phyloP scores from a whole-genome alignment of 805 yeast species.

The Schizosaccharomyces cryophilus region DNA sequence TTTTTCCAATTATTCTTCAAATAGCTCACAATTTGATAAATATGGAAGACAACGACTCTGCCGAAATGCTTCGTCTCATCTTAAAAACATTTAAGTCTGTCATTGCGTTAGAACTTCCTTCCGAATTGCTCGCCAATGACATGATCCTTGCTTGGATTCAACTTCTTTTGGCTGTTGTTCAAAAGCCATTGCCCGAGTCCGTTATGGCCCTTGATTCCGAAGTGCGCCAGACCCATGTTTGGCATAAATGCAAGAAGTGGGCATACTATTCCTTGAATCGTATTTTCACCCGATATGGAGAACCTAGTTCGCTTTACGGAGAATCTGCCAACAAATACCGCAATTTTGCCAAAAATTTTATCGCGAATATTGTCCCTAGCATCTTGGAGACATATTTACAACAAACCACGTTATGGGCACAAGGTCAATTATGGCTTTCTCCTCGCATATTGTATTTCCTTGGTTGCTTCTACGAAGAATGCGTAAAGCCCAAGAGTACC shows the following conservation, averaged over 20 bases:
- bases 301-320: slow-evolving; percentile 7
- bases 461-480: slow-evolving; percentile 35
- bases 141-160: slow-evolving; percentile 43
- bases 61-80: slow-evolving; percentile 51
- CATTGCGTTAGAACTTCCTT: slow-evolving; percentile 40
- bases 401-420: slow-evolving; percentile 54
- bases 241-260: slow-evolving; percentile 74
- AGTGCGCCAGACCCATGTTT: slow-evolving; percentile 28
- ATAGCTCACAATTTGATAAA: slow-evolving; percentile 34
- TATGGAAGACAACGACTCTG: slow-evolving; percentile 22
- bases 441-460: background rate
- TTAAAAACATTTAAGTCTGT: slow-evolving; percentile 59
- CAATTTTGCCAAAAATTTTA: slow-evolving; percentile 33
- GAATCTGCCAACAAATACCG: slow-evolving; percentile 23
- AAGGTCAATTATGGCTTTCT: slow-evolving; percentile 34
- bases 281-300: slow-evolving; percentile 21
- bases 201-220: slow-evolving; percentile 27
- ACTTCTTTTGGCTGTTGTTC: slow-evolving; percentile 45
- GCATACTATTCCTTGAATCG: slow-evolving; percentile 54
- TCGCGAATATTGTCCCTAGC: slow-evolving; percentile 43
- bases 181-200: slow-evolving; percentile 30
- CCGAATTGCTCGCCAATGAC: slow-evolving; percentile 30
- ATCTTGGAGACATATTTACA: slow-evolving; percentile 37
- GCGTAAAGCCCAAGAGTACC: slow-evolving; percentile 31
- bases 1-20: slow-evolving; percentile 40